These are phyloP conservation scores for Cicer pinnatifidum DNA, from an alignment of 306 rosid genomes.

Conservation along the genomic window DNA sequence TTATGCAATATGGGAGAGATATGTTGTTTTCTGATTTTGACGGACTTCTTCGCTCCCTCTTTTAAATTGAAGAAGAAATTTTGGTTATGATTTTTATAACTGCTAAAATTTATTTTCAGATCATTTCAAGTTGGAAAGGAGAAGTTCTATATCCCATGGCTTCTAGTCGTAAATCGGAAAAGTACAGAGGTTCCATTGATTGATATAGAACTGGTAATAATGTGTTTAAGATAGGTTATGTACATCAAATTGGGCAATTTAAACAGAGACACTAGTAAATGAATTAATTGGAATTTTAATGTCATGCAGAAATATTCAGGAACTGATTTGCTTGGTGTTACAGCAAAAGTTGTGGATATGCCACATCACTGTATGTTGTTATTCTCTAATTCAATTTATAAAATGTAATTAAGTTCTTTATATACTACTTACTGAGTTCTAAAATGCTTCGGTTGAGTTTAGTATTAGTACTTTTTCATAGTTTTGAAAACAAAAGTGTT, in stretches of 20 bases:
- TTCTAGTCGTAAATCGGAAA: constrained; percentile 87
- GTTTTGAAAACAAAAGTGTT: not conserved
- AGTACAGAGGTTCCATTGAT: constrained; percentile 90
- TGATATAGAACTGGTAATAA: constrained; percentile 76
- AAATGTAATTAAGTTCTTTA: not conserved
- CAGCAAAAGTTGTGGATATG: constrained; percentile 97
- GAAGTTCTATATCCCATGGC: constrained; percentile 91
- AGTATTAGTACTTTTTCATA: constrained; percentile 1
- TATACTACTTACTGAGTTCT: not conserved
- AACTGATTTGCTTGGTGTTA: constrained; percentile 87
- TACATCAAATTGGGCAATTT: constrained; percentile 27
- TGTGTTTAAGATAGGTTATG: constrained; percentile 18
- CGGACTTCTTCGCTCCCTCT: not conserved
- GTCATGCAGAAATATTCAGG: constrained; percentile 79
- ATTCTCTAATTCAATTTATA: not conserved
- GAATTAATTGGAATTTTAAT: constrained; percentile 41
- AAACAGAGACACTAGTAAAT: constrained; percentile 9
- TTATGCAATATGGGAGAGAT: constrained; percentile 18
- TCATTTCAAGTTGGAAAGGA: constrained; percentile 97
- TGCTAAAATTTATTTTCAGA: constrained; percentile 52
- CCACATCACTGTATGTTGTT: constrained; percentile 84
- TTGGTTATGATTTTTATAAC: constrained; percentile 16
- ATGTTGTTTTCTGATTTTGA: not conserved
- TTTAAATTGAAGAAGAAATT: constrained; percentile 22
- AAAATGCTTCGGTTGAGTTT: constrained; percentile 1